These are phyloP conservation scores for Globisporangium alternatum DNA, from an alignment of 352 stramenopile species.

Conservation along the genomic window DNA sequence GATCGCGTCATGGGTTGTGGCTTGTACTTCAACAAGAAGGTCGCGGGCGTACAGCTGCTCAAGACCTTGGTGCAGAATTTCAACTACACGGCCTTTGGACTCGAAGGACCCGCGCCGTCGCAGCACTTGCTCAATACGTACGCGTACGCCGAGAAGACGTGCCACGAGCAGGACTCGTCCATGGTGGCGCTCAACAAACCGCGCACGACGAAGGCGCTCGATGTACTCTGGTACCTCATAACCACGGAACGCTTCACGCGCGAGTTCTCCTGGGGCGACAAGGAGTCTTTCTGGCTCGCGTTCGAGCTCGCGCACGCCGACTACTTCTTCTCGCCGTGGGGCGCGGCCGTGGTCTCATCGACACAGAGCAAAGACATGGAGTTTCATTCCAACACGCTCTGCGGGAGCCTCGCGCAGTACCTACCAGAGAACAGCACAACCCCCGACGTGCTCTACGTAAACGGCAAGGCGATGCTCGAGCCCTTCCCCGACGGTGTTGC, in stretches of 20 bases:
- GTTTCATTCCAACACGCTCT: constrained; percentile 34
- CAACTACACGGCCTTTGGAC: constrained; percentile 40
- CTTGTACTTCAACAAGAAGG: constrained; percentile 46
- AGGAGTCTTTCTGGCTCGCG: constrained; percentile 48
- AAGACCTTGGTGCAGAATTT: constrained; percentile 38
- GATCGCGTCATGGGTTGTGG: constrained; percentile 56
- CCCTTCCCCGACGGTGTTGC: constrained; percentile 33
- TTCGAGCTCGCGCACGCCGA: constrained; percentile 45
- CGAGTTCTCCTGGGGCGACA: constrained; percentile 46
- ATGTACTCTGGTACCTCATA: constrained; percentile 38
- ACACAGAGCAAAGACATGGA: constrained; percentile 32
- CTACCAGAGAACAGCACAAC: constrained; percentile 18
- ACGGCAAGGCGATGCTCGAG: constrained; percentile 49
- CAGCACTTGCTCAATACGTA: constrained; percentile 36
- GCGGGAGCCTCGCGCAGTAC: constrained; percentile 44
- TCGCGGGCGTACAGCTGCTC: constrained; percentile 27
- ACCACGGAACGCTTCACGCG: constrained; percentile 27
- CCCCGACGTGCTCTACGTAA: constrained; percentile 38
- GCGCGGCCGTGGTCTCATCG: constrained; percentile 34
- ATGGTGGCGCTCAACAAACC: constrained; percentile 38
- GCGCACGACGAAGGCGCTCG: constrained; percentile 23
- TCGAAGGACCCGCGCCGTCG: constrained; percentile 29
- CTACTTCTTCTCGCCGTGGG: constrained; percentile 57
- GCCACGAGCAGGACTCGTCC: constrained; percentile 70
- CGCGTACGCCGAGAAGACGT: constrained; percentile 37